Conservation (phyloP, 2,329 filamentous ascomycete species). For the Epicoccum sorghinum region DNA sequence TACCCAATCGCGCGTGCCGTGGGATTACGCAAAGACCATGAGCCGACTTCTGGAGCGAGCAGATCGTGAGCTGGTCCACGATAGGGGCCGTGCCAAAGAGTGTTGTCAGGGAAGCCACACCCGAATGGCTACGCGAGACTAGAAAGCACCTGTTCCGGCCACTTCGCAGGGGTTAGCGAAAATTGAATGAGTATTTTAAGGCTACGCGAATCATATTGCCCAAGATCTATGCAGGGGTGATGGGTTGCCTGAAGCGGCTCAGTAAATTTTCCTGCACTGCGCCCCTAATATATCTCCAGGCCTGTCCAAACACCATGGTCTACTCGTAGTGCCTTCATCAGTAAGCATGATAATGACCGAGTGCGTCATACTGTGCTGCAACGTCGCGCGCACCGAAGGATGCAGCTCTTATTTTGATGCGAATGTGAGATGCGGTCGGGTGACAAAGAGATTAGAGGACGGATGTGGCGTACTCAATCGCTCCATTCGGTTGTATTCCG, state of each 20-base stretch:
- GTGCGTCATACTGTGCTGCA: neutral
- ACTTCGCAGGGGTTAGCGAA: slow-evolving; percentile 9
- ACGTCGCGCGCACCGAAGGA: neutral
- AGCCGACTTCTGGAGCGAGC: neutral
- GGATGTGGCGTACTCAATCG: slow-evolving; percentile 12
- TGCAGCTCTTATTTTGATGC: neutral
- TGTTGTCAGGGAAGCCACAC: slow-evolving; percentile 6
- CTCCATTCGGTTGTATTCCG: neutral
- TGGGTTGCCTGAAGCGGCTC: slow-evolving; percentile 15
- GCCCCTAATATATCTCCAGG: slow-evolving; percentile 13
- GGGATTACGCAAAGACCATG: neutral
- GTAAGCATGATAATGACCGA: neutral
- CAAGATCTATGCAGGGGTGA: slow-evolving; percentile 5
- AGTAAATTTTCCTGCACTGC: slow-evolving; percentile 11
- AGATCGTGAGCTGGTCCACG: neutral
- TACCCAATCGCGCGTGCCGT: slow-evolving; percentile 5
- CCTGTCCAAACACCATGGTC: neutral
- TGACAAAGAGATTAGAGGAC: slow-evolving; percentile 9
- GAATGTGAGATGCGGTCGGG: neutral
- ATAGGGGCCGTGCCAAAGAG: slow-evolving; percentile 4
- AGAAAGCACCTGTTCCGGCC: slow-evolving; percentile 8
- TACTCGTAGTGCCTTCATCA: slow-evolving; percentile 2
- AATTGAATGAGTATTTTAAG: slow-evolving; percentile 14
- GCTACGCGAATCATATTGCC: slow-evolving; percentile 5
- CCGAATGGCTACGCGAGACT: slow-evolving; percentile 5